phyloP scores from a whole-genome alignment of 768 basidiomycete species.

The Candolleomyces aberdarensis region DNA sequence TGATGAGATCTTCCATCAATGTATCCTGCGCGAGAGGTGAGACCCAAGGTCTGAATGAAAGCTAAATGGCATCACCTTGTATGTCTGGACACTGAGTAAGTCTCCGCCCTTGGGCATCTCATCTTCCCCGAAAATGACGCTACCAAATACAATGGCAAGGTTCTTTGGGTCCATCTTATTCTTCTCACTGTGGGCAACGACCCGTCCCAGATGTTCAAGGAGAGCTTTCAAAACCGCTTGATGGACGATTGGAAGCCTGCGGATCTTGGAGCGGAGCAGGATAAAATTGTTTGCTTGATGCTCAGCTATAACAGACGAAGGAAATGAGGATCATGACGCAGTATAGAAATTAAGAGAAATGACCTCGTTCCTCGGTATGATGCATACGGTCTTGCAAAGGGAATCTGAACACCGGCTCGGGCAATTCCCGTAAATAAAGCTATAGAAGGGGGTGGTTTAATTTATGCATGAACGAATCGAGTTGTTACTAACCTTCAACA shows the following conservation, averaged over 20 bases:
- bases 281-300: conserved; percentile 70
- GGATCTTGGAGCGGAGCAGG: conserved; percentile 83
- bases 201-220: conserved; percentile 77
- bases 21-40: conserved; percentile 28
- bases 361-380: conserved; percentile 75
- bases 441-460: conserved; percentile 23
- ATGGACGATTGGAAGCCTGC: conserved; percentile 78
- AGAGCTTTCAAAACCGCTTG: conserved; percentile 79
- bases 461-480: neutral
- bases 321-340: conserved; percentile 1
- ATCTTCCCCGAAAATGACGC: conserved; percentile 90
- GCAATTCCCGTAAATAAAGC: conserved; percentile 82
- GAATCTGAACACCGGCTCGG: conserved; percentile 86
- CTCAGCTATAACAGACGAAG: conserved; percentile 44
- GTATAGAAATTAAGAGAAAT: conserved; percentile 8
- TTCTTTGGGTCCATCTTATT: conserved; percentile 97
- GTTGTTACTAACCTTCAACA: conserved; percentile 65
- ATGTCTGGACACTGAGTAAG: conserved; percentile 68
- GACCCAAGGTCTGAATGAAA: neutral
- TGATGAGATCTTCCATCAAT: conserved; percentile 85
- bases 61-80: conserved; percentile 51
- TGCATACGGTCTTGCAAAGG: conserved; percentile 78
- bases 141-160: conserved; percentile 85
- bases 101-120: conserved; percentile 79
- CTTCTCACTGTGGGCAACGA: conserved; percentile 60